These are phyloP conservation scores for Paecilomyces sp. DNA, from an alignment of 2,329 filamentous ascomycete genomes.

Conservation along the genomic window DNA sequence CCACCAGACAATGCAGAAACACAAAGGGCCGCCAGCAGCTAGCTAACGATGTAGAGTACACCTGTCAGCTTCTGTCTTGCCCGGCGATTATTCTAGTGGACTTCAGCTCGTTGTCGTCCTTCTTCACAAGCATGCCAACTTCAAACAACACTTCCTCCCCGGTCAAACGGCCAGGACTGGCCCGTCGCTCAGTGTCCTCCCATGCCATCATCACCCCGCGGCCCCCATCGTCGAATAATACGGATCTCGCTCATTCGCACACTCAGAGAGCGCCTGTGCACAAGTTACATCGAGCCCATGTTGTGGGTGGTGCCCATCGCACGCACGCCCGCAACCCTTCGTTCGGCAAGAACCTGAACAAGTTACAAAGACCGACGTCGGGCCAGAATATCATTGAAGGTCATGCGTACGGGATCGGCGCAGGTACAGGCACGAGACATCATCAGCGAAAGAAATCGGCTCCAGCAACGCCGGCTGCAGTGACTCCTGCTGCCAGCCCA, in stretches of 20 bases:
- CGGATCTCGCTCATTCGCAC: conserved; percentile 23
- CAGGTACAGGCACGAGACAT: conserved; percentile 18
- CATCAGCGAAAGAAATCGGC: conserved; percentile 42
- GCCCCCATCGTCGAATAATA: conserved; percentile 20
- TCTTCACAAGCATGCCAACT: not conserved
- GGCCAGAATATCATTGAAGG: conserved; percentile 21
- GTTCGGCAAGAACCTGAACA: conserved; percentile 37
- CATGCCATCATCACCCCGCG: conserved; percentile 31
- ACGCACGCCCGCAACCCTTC: conserved; percentile 37
- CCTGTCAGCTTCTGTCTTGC: not conserved
- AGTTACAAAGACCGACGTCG: conserved; percentile 30
- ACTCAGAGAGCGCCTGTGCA: conserved; percentile 23
- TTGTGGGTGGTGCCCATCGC: conserved; percentile 33
- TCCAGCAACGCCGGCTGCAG: conserved; percentile 36
- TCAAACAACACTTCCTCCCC: conserved; percentile 25
- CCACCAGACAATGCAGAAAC: not conserved
- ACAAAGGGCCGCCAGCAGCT: not conserved
- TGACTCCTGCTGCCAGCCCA: conserved; percentile 37
- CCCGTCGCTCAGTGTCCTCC: conserved; percentile 33
- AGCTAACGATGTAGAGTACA: not conserved
- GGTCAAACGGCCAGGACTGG: conserved; percentile 33
- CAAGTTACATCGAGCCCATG: conserved; percentile 34
- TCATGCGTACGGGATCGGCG: conserved; percentile 6
- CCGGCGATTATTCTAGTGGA: not conserved
- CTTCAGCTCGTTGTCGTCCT: not conserved